Base-by-base conservation (phyloP, 163 green algal species). In the Chlamydomonas reinhardtii region DNA sequence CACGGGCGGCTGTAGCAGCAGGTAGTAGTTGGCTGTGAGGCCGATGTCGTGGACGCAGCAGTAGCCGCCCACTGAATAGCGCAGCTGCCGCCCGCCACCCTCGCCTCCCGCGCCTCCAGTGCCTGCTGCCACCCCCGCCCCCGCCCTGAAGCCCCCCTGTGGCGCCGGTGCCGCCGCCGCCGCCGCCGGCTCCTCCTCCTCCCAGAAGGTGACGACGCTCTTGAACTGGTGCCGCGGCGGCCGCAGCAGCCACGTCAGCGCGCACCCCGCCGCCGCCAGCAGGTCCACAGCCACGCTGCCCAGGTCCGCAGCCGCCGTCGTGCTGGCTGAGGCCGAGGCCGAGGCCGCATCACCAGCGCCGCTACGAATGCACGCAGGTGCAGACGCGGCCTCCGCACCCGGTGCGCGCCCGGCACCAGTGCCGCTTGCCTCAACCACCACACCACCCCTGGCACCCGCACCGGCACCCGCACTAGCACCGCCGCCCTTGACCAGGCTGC, bases 21-120 rank as follows among this genome's bases (percentile, higher is more conserved):
- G 61, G 64, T 93, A 95, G 76, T 93, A 94, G 62, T 86, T 89
- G 2, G 78, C 37, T 0, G 91, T 95, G 24, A 95, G 25, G 0
- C 71, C 86, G n/a, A 94, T 82, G 64, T 95, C 92, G 56, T 92
- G 87, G 4, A 94, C 48, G 4, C 20, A 16, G 59, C 92, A 93
- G n/a, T 87, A 86, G 64, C 91, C 94, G n/a, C 91, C 90, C 34
- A 86, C 74, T 1, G 17, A 24, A 32, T 76, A 76, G 32, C 43
- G 43, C 37, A 76, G 65, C 20, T 68, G 34, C 66, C n/a, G 24
- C 59, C 6, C 74, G n/a, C 14, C 32, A 12, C n/a, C 59, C 35
- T 56, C 56, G 12, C 14, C 4, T 8, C 52, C 74, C n/a, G 61
- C 61, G 48, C 48, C 48, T 17, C 48, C 39, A 8, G 39, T n/a